A percentile compares a stretch with the other conserved stretches of the same genome.
These are phyloP conservation scores for Solanum corneliomulleri DNA, from an alignment of 257 asterid genomes.

Conservation along the genomic window DNA sequence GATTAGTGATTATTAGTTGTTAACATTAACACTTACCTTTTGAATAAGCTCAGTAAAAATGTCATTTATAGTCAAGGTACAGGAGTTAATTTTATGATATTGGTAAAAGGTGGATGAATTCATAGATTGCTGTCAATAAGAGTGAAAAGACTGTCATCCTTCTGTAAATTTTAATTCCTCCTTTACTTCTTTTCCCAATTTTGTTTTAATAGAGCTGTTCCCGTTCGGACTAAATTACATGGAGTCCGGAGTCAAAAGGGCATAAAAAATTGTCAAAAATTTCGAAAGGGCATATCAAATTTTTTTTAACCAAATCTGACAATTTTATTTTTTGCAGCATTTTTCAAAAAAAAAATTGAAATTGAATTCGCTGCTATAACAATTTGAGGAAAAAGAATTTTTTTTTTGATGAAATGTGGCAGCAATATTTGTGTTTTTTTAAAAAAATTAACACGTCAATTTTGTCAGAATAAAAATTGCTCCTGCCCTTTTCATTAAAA, in stretches of 20 bases:
- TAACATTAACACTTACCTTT: background rate
- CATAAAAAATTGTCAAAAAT: too few relatives aligned
- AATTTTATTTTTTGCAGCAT: too few relatives aligned
- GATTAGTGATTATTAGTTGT: background rate
- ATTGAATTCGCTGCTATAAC: too few relatives aligned
- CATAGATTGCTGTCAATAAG: background rate
- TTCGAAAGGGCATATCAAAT: accelerated
- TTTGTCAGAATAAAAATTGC: too few relatives aligned
- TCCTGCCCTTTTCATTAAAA: too few relatives aligned
- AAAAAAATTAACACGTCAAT: too few relatives aligned
- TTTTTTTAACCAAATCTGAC: too few relatives aligned
- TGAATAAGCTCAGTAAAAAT: background rate
- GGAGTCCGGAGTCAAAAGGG: background rate
- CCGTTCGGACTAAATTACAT: background rate
- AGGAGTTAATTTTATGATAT: background rate
- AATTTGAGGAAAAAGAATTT: too few relatives aligned
- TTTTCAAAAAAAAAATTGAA: too few relatives aligned
- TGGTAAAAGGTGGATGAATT: background rate
- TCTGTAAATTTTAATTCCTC: background rate
- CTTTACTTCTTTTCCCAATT: background rate
- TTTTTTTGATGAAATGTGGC: too few relatives aligned
- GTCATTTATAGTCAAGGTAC: background rate
- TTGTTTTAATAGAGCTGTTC: background rate
- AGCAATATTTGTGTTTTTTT: too few relatives aligned
- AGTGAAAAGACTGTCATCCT: background rate